Conservation (phyloP, 495 filamentous ascomycete species). For the Neurospora sp. region DNA sequence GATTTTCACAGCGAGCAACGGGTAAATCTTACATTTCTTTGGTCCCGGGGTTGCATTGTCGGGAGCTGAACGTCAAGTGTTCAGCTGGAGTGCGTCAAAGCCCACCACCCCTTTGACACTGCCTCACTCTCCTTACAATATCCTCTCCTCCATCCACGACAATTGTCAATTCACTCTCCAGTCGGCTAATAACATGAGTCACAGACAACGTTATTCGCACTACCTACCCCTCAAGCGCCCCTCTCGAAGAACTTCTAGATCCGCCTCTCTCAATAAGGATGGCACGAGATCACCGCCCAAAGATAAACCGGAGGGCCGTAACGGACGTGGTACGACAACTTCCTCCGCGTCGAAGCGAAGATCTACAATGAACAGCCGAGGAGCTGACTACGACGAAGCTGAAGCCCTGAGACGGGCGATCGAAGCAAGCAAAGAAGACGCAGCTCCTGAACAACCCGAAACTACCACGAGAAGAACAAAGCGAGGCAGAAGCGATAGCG, state of each 20-base stretch:
- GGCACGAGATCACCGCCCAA: conserved; percentile 36
- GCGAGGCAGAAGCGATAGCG: conserved; percentile 79
- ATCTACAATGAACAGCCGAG: conserved; percentile 95
- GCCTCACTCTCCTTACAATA: background rate
- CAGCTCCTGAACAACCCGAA: conserved; percentile 37
- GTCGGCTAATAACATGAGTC: conserved; percentile 24
- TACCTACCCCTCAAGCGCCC: conserved; percentile 44
- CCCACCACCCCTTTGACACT: conserved; percentile 10
- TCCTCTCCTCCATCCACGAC: background rate
- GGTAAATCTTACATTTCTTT: conserved; percentile 49
- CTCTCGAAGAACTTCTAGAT: conserved; percentile 38
- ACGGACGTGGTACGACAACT: conserved; percentile 34
- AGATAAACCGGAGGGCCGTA: conserved; percentile 34
- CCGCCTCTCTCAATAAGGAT: conserved; percentile 50
- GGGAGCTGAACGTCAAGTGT: conserved; percentile 13
- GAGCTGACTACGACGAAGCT: conserved; percentile 91
- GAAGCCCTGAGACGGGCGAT: conserved; percentile 82
- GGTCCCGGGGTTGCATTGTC: background rate
- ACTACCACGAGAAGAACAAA: conserved; percentile 55
- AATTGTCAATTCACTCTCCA: conserved; percentile 3
- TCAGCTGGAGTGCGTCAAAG: conserved; percentile 17
- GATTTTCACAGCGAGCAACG: conserved; percentile 66
- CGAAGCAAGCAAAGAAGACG: conserved; percentile 85
- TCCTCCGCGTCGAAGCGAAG: conserved; percentile 62
- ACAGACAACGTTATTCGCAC: conserved; percentile 45